These are phyloP conservation scores for Beauveria varroae DNA, from an alignment of 2,329 filamentous ascomycete genomes.

Conservation along the genomic window DNA sequence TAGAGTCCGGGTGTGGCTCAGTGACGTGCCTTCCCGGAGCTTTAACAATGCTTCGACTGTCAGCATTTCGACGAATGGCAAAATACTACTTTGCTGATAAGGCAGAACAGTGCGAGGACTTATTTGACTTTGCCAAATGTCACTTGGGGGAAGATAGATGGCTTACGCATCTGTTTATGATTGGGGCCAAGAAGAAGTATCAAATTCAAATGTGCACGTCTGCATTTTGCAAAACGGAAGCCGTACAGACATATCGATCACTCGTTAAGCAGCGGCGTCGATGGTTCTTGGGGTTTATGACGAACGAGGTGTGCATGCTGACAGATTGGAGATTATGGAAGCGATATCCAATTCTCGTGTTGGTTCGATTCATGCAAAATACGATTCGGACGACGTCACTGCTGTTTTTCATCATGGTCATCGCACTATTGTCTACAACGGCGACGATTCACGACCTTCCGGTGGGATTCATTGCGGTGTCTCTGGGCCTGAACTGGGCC, in stretches of 20 bases:
- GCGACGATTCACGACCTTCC: constrained; percentile 73
- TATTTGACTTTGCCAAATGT: constrained; percentile 95
- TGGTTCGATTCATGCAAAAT: constrained; percentile 91
- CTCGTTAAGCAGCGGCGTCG: constrained; percentile 89
- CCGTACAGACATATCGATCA: constrained; percentile 78
- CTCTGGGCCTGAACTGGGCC: constrained; percentile 85
- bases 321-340: constrained; percentile 90
- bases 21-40: constrained; percentile 94
- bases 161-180: constrained; percentile 98
- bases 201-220: constrained; percentile 98
- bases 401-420: constrained; percentile 87
- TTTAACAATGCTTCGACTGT: constrained; percentile 92
- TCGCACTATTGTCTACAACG: constrained; percentile 78
- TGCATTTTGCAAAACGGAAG: constrained; percentile 97
- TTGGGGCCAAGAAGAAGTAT: constrained; percentile 83
- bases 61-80: constrained; percentile 91
- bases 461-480: constrained; percentile 88
- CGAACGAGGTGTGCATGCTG: constrained; percentile 97
- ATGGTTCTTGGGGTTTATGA: constrained; percentile 97
- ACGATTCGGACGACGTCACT: constrained; percentile 91
- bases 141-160: constrained; percentile 93
- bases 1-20: constrained; percentile 88
- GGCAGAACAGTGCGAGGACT: constrained; percentile 86
- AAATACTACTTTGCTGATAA: constrained; percentile 99
- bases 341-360: constrained; percentile 76